Base-by-base conservation (phyloP, 805 yeast genomes). In the Barnettozyma sucrosica region DNA sequence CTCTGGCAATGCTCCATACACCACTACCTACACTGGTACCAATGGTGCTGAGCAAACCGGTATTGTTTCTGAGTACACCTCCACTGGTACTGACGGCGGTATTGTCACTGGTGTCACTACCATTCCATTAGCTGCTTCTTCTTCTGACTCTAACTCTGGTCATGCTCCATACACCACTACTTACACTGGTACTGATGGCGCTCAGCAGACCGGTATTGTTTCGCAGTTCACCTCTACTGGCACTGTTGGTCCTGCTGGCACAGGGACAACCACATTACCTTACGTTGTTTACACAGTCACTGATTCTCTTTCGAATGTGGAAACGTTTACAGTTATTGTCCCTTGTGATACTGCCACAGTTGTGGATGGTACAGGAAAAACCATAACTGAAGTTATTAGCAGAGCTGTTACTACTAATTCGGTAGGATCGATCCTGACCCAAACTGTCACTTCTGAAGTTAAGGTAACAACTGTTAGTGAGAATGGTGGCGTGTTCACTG, bases 241-340 rank as follows among this genome's bases (percentile, higher is more conserved):
- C 23, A 8, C 46, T 10, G 21, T 21, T 19, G 49, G 45, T 30
- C 13, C 16, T 37, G 26, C 33, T 34, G 54, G 52, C 55, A 59
- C 34, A 32, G 43, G 32, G 53, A 53, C 41, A 45, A 45, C 26
- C 5, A 42, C 46, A 19, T 20, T 33, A 11, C 36, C 34, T 21
- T 11, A 13, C 4, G 18, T 4, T 7, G 37, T 37, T 5, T 26
- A 11, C 33, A 25, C 43, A 16, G 24, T 44, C 14, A 44, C 47
- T 18, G 43, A 44, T 19, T 26, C 18, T n/a, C 24, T 38, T 24
- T 26, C 32, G 13, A 23, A n/a, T 9, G 41, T 44, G n/a, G 19
- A 26, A 14, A 47, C 50, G 9, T 26, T 37, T 21, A 41, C 45
- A 6, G 49, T 42, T 13, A 46, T 43, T 28, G 45, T 41, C 14